Percentiles rank a stretch among this genome's conserved stretches.
Conservation (phyloP, 176 grass and related monocot genomes). For the Typha latifolia region DNA sequence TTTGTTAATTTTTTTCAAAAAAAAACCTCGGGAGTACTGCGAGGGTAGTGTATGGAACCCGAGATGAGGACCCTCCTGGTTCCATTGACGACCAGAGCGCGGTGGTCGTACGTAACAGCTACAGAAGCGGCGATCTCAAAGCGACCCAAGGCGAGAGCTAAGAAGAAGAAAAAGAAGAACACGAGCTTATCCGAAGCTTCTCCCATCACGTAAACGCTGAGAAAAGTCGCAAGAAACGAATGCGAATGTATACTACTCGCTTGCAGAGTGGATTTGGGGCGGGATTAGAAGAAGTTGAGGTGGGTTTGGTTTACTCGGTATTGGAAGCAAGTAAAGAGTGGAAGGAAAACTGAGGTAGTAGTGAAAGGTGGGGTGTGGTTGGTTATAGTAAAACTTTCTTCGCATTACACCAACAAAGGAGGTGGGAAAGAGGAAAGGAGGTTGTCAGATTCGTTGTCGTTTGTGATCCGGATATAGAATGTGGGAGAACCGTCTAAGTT, state of each 20-base stretch:
- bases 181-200: not conserved
- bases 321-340: not conserved
- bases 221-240: not conserved
- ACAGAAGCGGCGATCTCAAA: not conserved
- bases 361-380: too few species aligned
- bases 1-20: too few species aligned
- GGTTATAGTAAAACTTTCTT: too few species aligned
- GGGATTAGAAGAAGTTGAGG: not conserved
- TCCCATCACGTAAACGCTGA: not conserved
- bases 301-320: not conserved
- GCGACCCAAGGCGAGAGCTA: not conserved
- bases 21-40: constrained; percentile 75
- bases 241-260: not conserved
- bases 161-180: not conserved
- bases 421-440: too few species aligned
- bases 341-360: not conserved
- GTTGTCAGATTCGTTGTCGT: too few species aligned
- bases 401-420: too few species aligned
- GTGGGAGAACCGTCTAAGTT: too few species aligned
- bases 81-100: constrained; percentile 80
- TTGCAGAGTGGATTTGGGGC: not conserved
- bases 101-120: constrained; percentile 87
- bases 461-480: too few species aligned
- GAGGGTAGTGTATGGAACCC: constrained; percentile 93
- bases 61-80: constrained; percentile 86